Percentiles rank a stretch among this genome's conserved stretches.
Conservation (phyloP, 805 yeast genomes). For the Clavispora santaluciae region DNA sequence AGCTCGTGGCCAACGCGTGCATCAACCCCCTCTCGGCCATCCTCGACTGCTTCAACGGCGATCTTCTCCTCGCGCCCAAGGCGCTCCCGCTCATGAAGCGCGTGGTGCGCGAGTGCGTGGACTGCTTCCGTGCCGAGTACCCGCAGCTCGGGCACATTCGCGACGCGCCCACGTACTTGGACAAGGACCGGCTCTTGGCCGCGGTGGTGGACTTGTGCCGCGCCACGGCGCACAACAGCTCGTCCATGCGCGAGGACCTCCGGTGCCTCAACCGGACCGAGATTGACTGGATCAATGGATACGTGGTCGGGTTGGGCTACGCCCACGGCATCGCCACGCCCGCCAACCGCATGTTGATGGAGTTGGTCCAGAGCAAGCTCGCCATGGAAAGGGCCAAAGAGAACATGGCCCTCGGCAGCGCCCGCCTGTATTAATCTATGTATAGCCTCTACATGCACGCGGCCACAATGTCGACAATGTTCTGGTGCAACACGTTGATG, state of each 20-base stretch:
- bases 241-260: constrained; percentile 72
- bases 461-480: constrained; percentile 26
- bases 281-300: constrained; percentile 81
- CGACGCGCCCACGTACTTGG: constrained; percentile 26
- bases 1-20: constrained; percentile 74
- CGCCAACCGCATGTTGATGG: constrained; percentile 41
- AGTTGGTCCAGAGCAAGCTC: constrained; percentile 40
- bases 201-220: constrained; percentile 26
- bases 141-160: constrained; percentile 22
- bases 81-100: constrained; percentile 30
- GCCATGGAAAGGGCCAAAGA: constrained; percentile 29
- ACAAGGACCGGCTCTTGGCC: constrained; percentile 34
- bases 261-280: constrained; percentile 58
- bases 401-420: neutral
- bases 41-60: constrained; percentile 74
- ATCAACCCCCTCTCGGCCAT: constrained; percentile 81
- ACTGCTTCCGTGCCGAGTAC: constrained; percentile 34
- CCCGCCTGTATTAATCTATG: no score
- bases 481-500: constrained; percentile 22
- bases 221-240: constrained; percentile 51
- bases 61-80: constrained; percentile 43
- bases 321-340: constrained; percentile 40
- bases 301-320: constrained; percentile 53
- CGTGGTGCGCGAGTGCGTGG: constrained; percentile 44
- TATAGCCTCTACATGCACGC: no score